Base-by-base conservation (phyloP, 306 rosid genomes). In the Medicago arabica region DNA sequence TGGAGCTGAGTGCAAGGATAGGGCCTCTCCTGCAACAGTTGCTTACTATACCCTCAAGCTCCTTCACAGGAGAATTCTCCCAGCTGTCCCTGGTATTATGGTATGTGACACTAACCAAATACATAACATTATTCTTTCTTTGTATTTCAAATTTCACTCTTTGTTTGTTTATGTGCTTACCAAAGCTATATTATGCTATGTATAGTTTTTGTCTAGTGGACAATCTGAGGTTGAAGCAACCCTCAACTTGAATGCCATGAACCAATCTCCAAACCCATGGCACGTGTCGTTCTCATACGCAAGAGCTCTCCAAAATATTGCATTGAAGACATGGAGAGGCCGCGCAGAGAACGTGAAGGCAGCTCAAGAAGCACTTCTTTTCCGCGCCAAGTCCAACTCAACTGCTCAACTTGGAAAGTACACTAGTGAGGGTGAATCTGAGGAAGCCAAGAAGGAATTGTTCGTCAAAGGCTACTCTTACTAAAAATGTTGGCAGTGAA, bases 171-270 rank as follows among this genome's bases (percentile, higher is more conserved):
- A 50, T 2, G 10, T 19, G 17, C 65, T 59, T 2, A 59, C 9
- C 13, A 47, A 62, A 51, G 53, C 40, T 49, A 46, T 59, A 59
- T 25, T 59, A 2, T 59, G 0, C 18, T 75, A 59, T 70, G 85
- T 88, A 28, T 28, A 92, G 98, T 94, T 94, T 74, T 86, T 94
- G 91, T 94, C 98, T 23, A 97, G 97, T 67, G 98, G 98, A 73
- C 98, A 94, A 86, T 94, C 98, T 72, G 98, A 94, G 88, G 88
- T 94, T 62, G 98, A 94, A 69, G 97, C 98, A 74, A 94, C 98
- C 63, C 78, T 90, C 69, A 94, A 94, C 93, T 81, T 94, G 89
- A 94, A 94, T 17, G 97, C 97, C 13, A 84, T 84, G 82, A 84
- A 84, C 87, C 80, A 84, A 65, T 68, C 96, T 86, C 89, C 97